Evolutionary conservation across 2,329 filamentous ascomycete genomes (phyloP).

Genomic region (Arthroderma uncinatum): DNA sequence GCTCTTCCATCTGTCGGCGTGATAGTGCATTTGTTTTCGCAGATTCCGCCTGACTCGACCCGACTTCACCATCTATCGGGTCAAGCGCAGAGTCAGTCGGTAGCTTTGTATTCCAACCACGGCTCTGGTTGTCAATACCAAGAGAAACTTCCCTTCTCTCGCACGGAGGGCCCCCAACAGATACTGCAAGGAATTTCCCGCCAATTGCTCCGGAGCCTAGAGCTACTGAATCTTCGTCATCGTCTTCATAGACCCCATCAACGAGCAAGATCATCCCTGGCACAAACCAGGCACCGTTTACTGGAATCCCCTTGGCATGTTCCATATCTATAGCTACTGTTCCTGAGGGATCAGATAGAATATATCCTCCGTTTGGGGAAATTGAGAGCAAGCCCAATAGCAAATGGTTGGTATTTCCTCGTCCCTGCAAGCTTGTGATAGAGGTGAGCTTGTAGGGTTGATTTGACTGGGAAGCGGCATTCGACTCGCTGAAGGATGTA

Average conservation of each 20-base stretch:
- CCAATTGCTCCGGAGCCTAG: constrained; percentile 80
- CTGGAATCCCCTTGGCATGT: constrained; percentile 69
- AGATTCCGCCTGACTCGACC: background rate
- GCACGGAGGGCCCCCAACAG: constrained; percentile 81
- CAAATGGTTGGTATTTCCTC: constrained; percentile 74
- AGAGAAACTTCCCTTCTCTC: constrained; percentile 72
- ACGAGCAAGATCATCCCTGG: constrained; percentile 94
- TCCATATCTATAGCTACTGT: constrained; percentile 75
- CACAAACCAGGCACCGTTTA: constrained; percentile 80
- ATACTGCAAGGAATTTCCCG: constrained; percentile 83
- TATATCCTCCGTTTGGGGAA: constrained; percentile 68
- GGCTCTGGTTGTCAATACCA: constrained; percentile 49
- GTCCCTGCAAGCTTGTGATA: constrained; percentile 62
- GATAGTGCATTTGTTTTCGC: background rate
- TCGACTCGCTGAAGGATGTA: constrained; percentile 43
- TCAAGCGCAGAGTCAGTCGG: background rate
- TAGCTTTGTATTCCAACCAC: constrained; percentile 27
- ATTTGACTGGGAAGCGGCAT: constrained; percentile 36
- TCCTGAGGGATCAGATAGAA: constrained; percentile 76
- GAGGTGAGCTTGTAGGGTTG: constrained; percentile 79
- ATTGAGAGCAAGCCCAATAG: constrained; percentile 72
- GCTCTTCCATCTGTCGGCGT: constrained; percentile 7
- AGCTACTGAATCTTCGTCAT: constrained; percentile 55
- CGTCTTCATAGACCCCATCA: constrained; percentile 89
- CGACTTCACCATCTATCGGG: background rate